Conservation (phyloP, 805 yeast genomes). For the Tetrapisispora taiwanensis region DNA sequence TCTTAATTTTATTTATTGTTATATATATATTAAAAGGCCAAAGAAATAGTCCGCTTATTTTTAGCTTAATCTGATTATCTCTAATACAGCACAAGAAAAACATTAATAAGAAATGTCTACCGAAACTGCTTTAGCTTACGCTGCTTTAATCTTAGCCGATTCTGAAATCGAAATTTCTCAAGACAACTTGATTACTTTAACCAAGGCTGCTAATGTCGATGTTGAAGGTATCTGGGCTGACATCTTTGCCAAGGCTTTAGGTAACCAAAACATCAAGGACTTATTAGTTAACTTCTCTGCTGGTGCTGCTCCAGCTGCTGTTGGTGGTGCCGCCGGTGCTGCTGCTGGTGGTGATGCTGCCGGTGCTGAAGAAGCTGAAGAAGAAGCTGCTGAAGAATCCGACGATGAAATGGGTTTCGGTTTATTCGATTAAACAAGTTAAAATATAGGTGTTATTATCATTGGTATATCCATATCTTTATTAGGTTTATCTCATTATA, state of each 20-base stretch:
- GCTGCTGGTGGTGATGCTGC: conserved; percentile 40
- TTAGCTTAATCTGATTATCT: conserved; percentile 11
- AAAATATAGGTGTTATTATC: conserved; percentile 1
- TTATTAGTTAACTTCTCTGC: conserved; percentile 51
- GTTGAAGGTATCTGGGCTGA: conserved; percentile 76
- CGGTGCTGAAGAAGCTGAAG: conserved; percentile 49
- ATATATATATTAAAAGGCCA: neutral
- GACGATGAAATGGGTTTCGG: conserved; percentile 89
- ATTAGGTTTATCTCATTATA: conserved; percentile 1
- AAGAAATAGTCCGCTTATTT: conserved; percentile 10
- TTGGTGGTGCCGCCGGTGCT: conserved; percentile 37
- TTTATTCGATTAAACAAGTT: conserved; percentile 58
- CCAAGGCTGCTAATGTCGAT: conserved; percentile 55
- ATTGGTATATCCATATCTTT: neutral
- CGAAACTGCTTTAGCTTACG: conserved; percentile 92
- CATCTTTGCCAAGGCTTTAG: conserved; percentile 73
- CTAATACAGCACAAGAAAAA: conserved; percentile 5
- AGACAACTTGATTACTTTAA: conserved; percentile 64
- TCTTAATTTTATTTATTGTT: neutral
- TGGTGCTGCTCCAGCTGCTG: conserved; percentile 35
- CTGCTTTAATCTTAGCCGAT: conserved; percentile 97
- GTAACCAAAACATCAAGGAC: conserved; percentile 64
- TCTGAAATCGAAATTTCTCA: conserved; percentile 89
- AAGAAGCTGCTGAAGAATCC: conserved; percentile 53
- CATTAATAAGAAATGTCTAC: conserved; percentile 34